Conservation (phyloP, 2,329 filamentous ascomycete genomes). For the Penicillium polonicum region DNA sequence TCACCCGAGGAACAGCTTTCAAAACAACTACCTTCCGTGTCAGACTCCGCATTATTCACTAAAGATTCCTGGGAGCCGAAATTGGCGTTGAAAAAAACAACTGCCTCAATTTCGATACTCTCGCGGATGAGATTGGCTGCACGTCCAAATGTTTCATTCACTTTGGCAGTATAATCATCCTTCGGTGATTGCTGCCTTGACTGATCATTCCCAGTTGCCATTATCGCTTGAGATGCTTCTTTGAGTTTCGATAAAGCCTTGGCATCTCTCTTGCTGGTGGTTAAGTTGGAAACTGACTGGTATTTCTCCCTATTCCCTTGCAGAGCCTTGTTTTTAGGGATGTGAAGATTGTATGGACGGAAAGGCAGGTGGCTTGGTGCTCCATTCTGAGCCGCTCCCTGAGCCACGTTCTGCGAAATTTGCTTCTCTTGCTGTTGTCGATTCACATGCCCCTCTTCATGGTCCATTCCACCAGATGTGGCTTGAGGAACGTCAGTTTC, state of each 20-base stretch:
- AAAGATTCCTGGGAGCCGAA: constrained; percentile 10
- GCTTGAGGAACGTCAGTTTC: background rate
- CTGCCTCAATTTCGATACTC: constrained; percentile 41
- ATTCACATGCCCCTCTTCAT: constrained; percentile 12
- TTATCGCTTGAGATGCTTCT: background rate
- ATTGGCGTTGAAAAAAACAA: constrained; percentile 28
- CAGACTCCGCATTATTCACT: constrained; percentile 1
- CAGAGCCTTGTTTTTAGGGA: background rate
- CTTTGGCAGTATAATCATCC: constrained; percentile 3
- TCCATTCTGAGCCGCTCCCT: background rate
- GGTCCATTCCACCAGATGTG: background rate
- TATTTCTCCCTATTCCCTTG: background rate
- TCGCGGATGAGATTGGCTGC: constrained; percentile 46
- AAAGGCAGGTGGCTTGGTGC: background rate
- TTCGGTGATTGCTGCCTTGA: constrained; percentile 2
- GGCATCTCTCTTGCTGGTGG: background rate
- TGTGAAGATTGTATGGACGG: constrained; percentile 4
- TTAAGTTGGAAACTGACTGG: background rate
- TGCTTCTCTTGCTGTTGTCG: constrained; percentile 17
- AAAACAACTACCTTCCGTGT: constrained; percentile 6
- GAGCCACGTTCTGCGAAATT: background rate
- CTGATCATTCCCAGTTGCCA: background rate
- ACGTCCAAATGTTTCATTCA: constrained; percentile 38
- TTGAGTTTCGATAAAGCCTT: background rate
- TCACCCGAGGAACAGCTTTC: constrained; percentile 15